These are phyloP conservation scores for Neocatenulostroma microsporum DNA, from an alignment of 2,329 filamentous ascomycete genomes.

Conservation along the genomic window DNA sequence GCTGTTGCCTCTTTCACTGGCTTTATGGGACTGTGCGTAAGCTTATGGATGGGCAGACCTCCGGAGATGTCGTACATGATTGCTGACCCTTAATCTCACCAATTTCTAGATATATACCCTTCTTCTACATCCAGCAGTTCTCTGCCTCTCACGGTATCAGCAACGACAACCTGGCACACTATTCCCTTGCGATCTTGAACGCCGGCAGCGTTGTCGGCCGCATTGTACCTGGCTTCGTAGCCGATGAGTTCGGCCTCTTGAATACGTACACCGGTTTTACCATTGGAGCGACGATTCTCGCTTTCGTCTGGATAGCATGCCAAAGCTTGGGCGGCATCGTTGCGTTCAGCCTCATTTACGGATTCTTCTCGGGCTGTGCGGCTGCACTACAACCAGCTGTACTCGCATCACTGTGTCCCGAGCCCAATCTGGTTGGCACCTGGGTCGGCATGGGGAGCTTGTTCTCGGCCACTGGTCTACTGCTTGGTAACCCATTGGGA, in stretches of 20 bases:
- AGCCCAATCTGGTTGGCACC: slow-evolving; percentile 16
- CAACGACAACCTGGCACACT: slow-evolving; percentile 49
- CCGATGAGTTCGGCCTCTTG: slow-evolving; percentile 45
- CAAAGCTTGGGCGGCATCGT: slow-evolving; percentile 13
- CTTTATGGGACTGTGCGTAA: slow-evolving; percentile 32
- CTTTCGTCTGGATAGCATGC: slow-evolving; percentile 14
- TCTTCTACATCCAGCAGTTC: slow-evolving; percentile 56
- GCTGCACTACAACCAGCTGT: slow-evolving; percentile 16
- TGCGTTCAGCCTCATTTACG: slow-evolving; percentile 17
- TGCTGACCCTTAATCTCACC: no score
- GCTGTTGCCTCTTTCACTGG: slow-evolving; percentile 43
- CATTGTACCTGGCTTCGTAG: slow-evolving; percentile 47
- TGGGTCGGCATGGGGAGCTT: slow-evolving; percentile 21
- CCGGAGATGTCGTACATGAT: no score
- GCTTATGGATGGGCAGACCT: no score
- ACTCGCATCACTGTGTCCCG: slow-evolving; percentile 17
- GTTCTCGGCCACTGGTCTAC: slow-evolving; percentile 15
- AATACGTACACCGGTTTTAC: slow-evolving; percentile 34
- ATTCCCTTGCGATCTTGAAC: slow-evolving; percentile 60
- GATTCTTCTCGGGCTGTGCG: slow-evolving; percentile 18
- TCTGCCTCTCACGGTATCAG: slow-evolving; percentile 48
- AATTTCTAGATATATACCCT: slow-evolving; percentile 48
- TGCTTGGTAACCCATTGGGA: slow-evolving; percentile 20
- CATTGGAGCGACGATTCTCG: slow-evolving; percentile 32
- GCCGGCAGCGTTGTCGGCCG: slow-evolving; percentile 51